Conservation (phyloP, 2,329 filamentous ascomycete genomes). For the Microsporum audouinii region DNA sequence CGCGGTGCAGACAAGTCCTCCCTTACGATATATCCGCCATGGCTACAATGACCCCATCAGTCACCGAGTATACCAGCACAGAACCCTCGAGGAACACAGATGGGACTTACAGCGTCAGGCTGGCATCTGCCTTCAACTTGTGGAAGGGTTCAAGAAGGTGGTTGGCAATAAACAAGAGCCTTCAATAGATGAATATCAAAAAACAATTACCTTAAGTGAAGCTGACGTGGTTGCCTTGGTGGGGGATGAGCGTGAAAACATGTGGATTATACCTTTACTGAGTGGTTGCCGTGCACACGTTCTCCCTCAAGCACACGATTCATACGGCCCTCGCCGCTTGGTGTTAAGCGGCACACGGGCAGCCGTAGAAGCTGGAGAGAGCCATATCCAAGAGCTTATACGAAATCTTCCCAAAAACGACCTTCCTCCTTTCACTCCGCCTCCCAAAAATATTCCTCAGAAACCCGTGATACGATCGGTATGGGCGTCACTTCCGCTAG, state of each 20-base stretch:
- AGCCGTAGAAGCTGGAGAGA: slow-evolving; percentile 24
- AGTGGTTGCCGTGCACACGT: slow-evolving; percentile 33
- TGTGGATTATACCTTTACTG: slow-evolving; percentile 25
- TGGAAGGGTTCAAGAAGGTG: not conserved
- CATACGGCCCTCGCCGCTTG: slow-evolving; percentile 25
- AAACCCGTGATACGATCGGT: slow-evolving; percentile 8
- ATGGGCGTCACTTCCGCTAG: not conserved
- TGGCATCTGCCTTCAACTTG: not conserved
- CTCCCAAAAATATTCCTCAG: not conserved
- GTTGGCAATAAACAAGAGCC: not conserved
- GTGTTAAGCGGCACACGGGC: slow-evolving; percentile 26
- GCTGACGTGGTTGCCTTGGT: slow-evolving; percentile 25
- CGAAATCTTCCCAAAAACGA: not conserved
- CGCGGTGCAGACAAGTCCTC: not conserved
- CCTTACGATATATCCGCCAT: not conserved
- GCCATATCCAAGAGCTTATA: slow-evolving; percentile 16
- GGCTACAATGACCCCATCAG: not conserved
- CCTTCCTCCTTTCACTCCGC: not conserved
- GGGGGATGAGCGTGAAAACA: slow-evolving; percentile 28
- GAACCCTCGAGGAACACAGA: not conserved
- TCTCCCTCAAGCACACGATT: slow-evolving; percentile 18
- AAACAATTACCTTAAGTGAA: slow-evolving; percentile 26
- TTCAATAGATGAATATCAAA: slow-evolving; percentile 15
- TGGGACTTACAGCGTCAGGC: not conserved
- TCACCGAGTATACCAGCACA: not conserved